Base-by-base conservation (phyloP, 1,284 basidiomycete species). In the Rhodofomes roseus region DNA sequence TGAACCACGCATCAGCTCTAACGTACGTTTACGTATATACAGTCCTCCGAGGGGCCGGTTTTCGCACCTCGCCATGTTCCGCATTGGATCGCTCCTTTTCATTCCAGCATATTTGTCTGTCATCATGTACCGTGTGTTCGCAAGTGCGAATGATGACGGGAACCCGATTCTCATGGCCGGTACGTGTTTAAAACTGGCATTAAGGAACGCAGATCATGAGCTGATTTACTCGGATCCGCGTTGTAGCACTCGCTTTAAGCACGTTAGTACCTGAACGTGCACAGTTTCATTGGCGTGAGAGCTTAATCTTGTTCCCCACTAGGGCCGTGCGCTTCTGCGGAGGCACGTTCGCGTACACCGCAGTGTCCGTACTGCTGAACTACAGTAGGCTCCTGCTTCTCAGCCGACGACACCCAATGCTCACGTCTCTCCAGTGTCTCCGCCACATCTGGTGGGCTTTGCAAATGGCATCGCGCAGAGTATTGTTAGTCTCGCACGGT, bases 21-120 rank as follows among this genome's bases (percentile, higher is more conserved):
- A 34, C 29, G 31, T 36, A 34, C 20, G n/a, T n/a, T 8, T 46
- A 11, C 4, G 25, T 31, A 23, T 23, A 11, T 41, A 11, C 60
- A 84, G 82, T 18, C 82, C 82, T 55, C 90, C 90, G 25, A 77
- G 90, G 66, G 90, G 90, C 36, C 85, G 89, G 41, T 93, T 92
- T 71, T 93, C 91, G 1, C 90, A 93, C 70, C 75, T 93, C 41
- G 82, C 90, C 4, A 93, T 93, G 91, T 92, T 92, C 78, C 85
- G 90, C 55, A 76, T 93, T 29, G 90, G 90, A 56, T 87, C 87
- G 4, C 69, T 88, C 27, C 76, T 92, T 34, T 93, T 90, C 73
- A 88, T 93, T 60, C 90, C 90, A 12, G 81, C 89, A 16, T 93
- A 93, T 71, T 77, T 92, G 40, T 84, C 83, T 3, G 89, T 92